A percentile compares a stretch with the other conserved stretches of the same genome.
Evolutionary conservation across 192 early-diverging fungal genomes (phyloP).

Genomic region (Mortierella alpina): DNA sequence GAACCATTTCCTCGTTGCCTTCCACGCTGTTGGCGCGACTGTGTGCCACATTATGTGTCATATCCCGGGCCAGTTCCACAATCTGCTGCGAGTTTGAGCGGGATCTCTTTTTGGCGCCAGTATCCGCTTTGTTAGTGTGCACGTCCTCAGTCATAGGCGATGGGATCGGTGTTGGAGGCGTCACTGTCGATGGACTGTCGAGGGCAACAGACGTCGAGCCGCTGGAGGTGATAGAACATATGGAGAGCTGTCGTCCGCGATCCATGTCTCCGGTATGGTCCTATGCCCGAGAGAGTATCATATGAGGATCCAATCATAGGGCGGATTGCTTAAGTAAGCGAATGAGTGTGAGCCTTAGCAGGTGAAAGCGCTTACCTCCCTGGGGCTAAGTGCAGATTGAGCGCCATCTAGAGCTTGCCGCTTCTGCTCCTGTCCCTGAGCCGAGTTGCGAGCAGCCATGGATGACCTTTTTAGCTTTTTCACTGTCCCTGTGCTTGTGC

Average conservation of each 20-base stretch:
- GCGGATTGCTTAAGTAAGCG: too few relatives aligned
- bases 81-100: neutral
- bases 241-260: conserved; percentile 15
- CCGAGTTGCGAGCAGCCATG: conserved; percentile 26
- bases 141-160: conserved; percentile 19
- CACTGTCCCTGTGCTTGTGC: neutral
- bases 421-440: neutral
- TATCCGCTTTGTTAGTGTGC: neutral
- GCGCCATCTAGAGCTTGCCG: too few relatives aligned
- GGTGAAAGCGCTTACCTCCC: too few relatives aligned
- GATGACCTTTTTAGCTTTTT: conserved; percentile 50
- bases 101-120: neutral
- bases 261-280: neutral
- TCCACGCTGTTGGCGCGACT: conserved; percentile 37
- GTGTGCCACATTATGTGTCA: conserved; percentile 44
- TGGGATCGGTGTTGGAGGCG: conserved; percentile 33
- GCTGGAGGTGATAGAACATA: conserved; percentile 4
- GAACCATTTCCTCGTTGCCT: conserved; percentile 48
- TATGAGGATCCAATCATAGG: too few relatives aligned
- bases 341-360: too few relatives aligned
- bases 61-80: conserved; percentile 24
- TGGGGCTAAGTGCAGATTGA: too few relatives aligned
- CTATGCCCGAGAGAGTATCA: neutral
- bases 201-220: conserved; percentile 1
- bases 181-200: conserved; percentile 19